Conservation (phyloP, 2,329 filamentous ascomycete species). For the Pyricularia sp. region DNA sequence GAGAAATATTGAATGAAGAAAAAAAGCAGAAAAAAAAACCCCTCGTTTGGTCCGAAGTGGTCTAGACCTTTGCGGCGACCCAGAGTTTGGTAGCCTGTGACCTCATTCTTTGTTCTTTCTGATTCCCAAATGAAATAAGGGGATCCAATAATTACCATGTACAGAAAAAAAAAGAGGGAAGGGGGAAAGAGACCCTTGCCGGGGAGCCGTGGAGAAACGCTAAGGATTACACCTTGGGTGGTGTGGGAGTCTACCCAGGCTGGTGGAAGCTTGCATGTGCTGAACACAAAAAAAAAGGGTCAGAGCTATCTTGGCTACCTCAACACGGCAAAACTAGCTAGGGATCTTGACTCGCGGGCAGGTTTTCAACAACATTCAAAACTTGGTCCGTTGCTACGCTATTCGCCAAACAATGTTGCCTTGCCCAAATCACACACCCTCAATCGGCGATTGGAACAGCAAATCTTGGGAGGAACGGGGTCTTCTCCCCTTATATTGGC, state of each 20-base stretch:
- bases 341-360: neutral
- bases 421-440: neutral
- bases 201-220: neutral
- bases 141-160: neutral
- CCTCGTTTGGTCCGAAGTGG: neutral
- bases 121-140: neutral
- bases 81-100: neutral
- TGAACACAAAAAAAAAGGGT: neutral
- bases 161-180: neutral
- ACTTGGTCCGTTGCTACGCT: neutral
- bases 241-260: neutral
- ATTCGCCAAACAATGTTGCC: neutral
- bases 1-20: neutral
- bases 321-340: neutral
- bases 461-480: neutral
- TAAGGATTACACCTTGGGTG: neutral
- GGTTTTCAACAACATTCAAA: neutral
- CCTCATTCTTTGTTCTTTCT: neutral
- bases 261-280: neutral
- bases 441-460: neutral
- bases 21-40: neutral
- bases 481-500: neutral
- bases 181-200: neutral
- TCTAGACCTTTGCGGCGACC: neutral
- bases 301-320: neutral